These are phyloP conservation scores for Adansonia digitata DNA, from an alignment of 345 rosid species.

Conservation along the genomic window DNA sequence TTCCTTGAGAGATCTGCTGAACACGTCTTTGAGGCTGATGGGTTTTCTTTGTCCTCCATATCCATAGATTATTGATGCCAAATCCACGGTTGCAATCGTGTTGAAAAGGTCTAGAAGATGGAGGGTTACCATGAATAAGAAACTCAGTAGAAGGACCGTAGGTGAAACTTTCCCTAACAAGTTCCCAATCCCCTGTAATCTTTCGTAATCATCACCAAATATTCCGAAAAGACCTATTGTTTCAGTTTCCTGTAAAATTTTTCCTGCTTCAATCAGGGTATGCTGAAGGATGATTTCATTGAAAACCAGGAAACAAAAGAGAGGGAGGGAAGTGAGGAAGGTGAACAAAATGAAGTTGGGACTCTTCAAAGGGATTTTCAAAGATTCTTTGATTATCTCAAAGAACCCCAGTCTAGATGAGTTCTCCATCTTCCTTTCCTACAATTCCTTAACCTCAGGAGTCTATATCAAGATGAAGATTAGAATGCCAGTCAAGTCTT, in stretches of 20 bases:
- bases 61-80: background rate
- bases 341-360: constrained; percentile 25
- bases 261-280: background rate
- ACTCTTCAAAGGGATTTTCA: constrained; percentile 15
- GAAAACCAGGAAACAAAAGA: constrained; percentile 21
- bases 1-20: constrained; percentile 15
- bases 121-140: background rate
- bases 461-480: background rate
- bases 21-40: constrained; percentile 18
- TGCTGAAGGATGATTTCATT: constrained; percentile 22
- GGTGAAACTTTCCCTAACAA: background rate
- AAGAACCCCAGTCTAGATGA: constrained; percentile 13
- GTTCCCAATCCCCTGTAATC: background rate
- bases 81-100: background rate
- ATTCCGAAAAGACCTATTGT: background rate
- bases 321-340: constrained; percentile 25
- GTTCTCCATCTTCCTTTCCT: constrained; percentile 5
- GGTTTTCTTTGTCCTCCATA: background rate
- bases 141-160: background rate
- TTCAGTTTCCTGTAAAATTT: background rate
- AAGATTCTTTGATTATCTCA: constrained; percentile 16
- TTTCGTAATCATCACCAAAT: background rate
- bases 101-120: constrained; percentile 9
- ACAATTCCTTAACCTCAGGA: background rate
- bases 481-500: background rate